Evolutionary conservation across 1,284 basidiomycete species (phyloP).

Genomic region (Leccinum pallidistipes): DNA sequence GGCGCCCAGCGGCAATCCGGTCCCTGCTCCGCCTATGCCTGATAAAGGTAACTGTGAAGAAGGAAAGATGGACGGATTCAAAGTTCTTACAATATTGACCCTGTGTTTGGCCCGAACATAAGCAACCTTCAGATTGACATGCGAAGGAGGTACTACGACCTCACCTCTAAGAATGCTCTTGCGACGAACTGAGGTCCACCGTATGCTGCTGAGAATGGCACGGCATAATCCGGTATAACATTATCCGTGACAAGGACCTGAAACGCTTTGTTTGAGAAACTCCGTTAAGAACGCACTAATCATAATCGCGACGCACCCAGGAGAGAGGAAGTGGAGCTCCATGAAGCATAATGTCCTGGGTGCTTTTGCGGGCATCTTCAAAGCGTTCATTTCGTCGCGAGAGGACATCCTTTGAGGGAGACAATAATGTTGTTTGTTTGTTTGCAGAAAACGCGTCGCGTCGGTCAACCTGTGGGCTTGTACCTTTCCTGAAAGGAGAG

Average conservation of each 20-base stretch:
- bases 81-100: conserved; percentile 29
- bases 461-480: conserved; percentile 21
- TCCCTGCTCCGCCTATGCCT: conserved; percentile 32
- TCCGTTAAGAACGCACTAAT: background rate
- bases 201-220: conserved; percentile 26
- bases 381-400: conserved; percentile 4
- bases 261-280: background rate
- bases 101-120: conserved; percentile 8
- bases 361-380: conserved; percentile 10
- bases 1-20: conserved; percentile 29
- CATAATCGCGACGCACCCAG: conserved; percentile 20
- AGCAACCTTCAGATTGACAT: background rate
- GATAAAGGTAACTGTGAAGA: background rate
- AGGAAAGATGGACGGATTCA: background rate
- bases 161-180: conserved; percentile 28
- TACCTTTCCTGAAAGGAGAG: conserved; percentile 22
- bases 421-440: background rate
- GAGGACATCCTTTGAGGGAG: background rate
- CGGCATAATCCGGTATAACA: conserved; percentile 30
- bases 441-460: conserved; percentile 22
- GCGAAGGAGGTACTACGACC: background rate
- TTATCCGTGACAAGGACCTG: conserved; percentile 33
- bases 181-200: conserved; percentile 33
- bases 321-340: conserved; percentile 28
- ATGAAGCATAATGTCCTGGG: conserved; percentile 12